Percentiles rank a stretch among this genome's conserved stretches.
Conservation (phyloP, 2,329 filamentous ascomycete species). For the Diaporthe sp. region DNA sequence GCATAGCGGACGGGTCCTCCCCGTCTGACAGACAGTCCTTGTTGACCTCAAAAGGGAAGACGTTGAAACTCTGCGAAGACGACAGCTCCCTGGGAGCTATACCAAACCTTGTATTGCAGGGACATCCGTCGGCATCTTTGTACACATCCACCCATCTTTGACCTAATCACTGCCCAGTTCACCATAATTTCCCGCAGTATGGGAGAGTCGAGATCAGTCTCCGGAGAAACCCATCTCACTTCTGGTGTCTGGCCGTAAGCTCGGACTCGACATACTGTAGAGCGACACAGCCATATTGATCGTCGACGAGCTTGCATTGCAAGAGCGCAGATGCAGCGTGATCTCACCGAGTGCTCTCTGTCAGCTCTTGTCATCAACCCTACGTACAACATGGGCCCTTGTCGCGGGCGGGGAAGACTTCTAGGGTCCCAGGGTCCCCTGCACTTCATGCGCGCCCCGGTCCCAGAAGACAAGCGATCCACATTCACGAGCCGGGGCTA, state of each 20-base stretch:
- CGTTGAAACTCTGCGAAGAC: constrained; percentile 16
- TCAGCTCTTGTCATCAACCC: constrained; percentile 30
- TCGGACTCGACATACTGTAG: constrained; percentile 8
- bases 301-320: not conserved
- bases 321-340: constrained; percentile 12
- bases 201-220: not conserved
- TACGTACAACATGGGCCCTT: constrained; percentile 25
- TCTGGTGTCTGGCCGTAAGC: constrained; percentile 2
- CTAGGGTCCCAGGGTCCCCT: constrained; percentile 22
- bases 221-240: not conserved
- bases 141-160: constrained; percentile 9
- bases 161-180: not conserved
- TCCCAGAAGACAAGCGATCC: constrained; percentile 21
- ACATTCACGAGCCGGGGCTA: constrained; percentile 5
- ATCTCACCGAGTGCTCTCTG: constrained; percentile 26
- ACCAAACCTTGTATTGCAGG: constrained; percentile 11
- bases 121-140: constrained; percentile 34
- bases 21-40: not conserved
- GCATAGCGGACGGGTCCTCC: not conserved
- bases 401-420: constrained; percentile 22
- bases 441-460: constrained; percentile 22
- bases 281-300: constrained; percentile 6
- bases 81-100: constrained; percentile 21
- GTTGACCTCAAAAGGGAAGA: constrained; percentile 31
- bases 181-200: not conserved